A percentile compares a stretch with the other conserved stretches of the same genome.
Evolutionary conservation across 768 basidiomycete species (phyloP).

Genomic region (Calocybe indica): DNA sequence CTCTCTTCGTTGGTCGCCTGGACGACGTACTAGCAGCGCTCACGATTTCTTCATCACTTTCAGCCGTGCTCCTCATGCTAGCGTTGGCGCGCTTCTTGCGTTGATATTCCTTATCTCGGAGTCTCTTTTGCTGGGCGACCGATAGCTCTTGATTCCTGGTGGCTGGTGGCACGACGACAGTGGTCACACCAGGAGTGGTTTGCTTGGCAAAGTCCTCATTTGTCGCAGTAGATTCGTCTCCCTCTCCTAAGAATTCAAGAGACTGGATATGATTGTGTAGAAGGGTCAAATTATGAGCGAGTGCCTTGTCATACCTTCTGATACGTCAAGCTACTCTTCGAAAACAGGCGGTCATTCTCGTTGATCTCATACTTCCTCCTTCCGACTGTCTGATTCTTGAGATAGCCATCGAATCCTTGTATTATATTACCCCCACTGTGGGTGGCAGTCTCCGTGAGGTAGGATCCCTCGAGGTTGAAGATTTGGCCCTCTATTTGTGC

Average conservation of each 20-base stretch:
- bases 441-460: conserved; percentile 70
- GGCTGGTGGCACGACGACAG: conserved; percentile 73
- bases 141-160: conserved; percentile 61
- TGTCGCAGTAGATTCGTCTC: conserved; percentile 48
- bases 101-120: conserved; percentile 78
- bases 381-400: conserved; percentile 67
- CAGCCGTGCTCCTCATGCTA: conserved; percentile 58
- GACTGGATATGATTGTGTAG: conserved; percentile 40
- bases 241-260: conserved; percentile 68
- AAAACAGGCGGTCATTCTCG: conserved; percentile 77
- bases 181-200: conserved; percentile 68
- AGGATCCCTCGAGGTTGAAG: conserved; percentile 69
- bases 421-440: conserved; percentile 85
- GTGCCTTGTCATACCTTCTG: conserved; percentile 49
- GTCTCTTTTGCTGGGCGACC: conserved; percentile 69
- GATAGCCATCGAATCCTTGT: conserved; percentile 81
- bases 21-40: conserved; percentile 39
- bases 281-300: conserved; percentile 1
- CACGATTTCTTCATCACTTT: conserved; percentile 70
- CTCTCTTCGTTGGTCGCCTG: conserved; percentile 63
- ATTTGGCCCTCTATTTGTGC: conserved; percentile 75
- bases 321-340: conserved; percentile 72
- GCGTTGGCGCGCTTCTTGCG: conserved; percentile 66
- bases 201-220: conserved; percentile 63
- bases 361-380: conserved; percentile 71